Percentiles rank a stretch among this genome's conserved stretches.
Evolutionary conservation across 2,329 filamentous ascomycete genomes (phyloP).

Genomic region (Stenocarpella maydis): DNA sequence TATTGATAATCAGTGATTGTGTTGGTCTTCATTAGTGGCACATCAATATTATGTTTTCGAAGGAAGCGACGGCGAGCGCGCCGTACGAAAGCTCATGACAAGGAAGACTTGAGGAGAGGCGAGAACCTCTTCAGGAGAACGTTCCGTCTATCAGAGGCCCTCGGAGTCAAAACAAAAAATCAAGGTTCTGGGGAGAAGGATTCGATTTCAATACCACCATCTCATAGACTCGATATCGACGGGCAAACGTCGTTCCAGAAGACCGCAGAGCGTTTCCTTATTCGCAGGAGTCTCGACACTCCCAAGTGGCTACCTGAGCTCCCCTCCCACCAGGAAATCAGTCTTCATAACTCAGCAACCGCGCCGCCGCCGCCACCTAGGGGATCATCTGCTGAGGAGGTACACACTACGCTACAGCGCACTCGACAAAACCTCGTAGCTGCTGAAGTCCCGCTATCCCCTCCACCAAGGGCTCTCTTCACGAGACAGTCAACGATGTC

Average conservation of each 20-base stretch:
- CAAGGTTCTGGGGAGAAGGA: not conserved
- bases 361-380: not conserved
- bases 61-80: not conserved
- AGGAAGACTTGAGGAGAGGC: too few species aligned
- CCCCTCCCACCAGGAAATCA: not conserved
- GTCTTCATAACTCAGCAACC: not conserved
- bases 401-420: not conserved
- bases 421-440: not conserved
- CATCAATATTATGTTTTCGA: not conserved
- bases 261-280: not conserved
- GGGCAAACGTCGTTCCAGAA: too few species aligned
- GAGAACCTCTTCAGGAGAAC: not conserved
- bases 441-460: not conserved
- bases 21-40: not conserved
- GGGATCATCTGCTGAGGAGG: not conserved
- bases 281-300: not conserved
- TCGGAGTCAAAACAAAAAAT: too few species aligned
- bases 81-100: not conserved
- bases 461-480: not conserved
- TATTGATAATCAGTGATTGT: not conserved
- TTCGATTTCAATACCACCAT: not conserved
- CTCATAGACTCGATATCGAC: not conserved
- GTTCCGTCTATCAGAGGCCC: not conserved
- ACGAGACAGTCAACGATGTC: not conserved
- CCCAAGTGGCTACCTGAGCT: conserved; percentile 10